A percentile compares a stretch with the other conserved stretches of the same genome.
Conservation (phyloP, 2,329 filamentous ascomycete species). For the Apiospora marii region DNA sequence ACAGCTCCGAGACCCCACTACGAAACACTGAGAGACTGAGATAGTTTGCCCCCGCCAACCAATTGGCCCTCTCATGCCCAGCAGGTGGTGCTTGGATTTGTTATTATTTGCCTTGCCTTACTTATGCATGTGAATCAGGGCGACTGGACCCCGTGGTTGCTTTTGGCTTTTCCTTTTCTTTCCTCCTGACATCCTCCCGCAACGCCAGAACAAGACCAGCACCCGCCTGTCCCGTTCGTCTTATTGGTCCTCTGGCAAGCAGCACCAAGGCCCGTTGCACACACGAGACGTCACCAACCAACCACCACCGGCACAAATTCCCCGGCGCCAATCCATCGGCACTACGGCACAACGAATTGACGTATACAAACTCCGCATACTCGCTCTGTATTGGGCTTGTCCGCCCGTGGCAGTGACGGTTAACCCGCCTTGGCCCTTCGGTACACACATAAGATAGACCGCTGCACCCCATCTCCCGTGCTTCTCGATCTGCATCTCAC, state of each 20-base stretch:
- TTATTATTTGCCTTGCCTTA: slow-evolving; percentile 11
- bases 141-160: slow-evolving; percentile 1
- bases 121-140: slow-evolving; percentile 20
- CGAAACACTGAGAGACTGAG: slow-evolving; percentile 4
- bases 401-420: neutral
- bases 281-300: neutral
- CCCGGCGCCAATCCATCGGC: slow-evolving; percentile 9
- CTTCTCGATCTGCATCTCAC: slow-evolving; percentile 20
- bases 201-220: neutral
- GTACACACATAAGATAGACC: slow-evolving; percentile 19
- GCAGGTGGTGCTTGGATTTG: slow-evolving; percentile 17
- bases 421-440: slow-evolving; percentile 4
- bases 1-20: slow-evolving; percentile 17
- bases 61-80: slow-evolving; percentile 10
- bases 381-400: neutral
- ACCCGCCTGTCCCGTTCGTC: neutral
- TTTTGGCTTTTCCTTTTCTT: neutral
- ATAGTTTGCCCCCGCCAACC: slow-evolving; percentile 17
- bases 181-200: neutral
- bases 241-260: neutral
- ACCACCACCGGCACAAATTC: neutral
- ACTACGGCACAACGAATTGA: neutral
- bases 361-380: slow-evolving; percentile 4
- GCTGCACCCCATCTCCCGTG: neutral
- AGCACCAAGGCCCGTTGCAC: neutral